Evolutionary conservation across 2,329 filamentous ascomycete species (phyloP), one percentile per base, ranked within the genome.

Genomic region (Tolypocladium nubicola): DNA sequence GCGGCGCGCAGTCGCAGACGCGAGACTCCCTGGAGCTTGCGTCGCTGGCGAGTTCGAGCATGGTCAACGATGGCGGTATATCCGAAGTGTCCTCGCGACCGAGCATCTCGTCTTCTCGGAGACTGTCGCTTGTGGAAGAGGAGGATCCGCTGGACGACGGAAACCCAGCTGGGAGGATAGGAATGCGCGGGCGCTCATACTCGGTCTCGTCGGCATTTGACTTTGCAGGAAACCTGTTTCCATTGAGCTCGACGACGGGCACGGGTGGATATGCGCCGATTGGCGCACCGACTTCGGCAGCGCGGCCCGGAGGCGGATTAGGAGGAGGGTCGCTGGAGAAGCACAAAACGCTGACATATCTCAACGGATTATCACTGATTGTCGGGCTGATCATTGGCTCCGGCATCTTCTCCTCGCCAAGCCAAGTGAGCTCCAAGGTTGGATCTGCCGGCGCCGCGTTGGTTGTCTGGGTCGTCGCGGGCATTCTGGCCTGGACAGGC

Each of bases 11-110:
- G 62, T 70, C 74, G 62, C 73, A 76, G 61, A 72, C 84, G 60
- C 89, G 94, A 75, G 94, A 99, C 79, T 97, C 93, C 52, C 85
- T 99, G 68, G 94, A 99, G 77, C 87, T 99, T 58, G 94, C 92
- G 60, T 97, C 92, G 56, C 85, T 99, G 62, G 94, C 93, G 59
- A 96, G 90, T 61, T 92, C 88, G 41, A 90, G 88, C 64, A 67
- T 73, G 49, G 56, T 64, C 56, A 66, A 72, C 57, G 82, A 82
- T 53, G 81, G 80, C 61, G 83, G 81, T 21, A 80, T 75, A 53
- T 80, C 80, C 13, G 83, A 87, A 52, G 76, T 81, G n/a, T 82
- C 87, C 45, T 96, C 91, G 3, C 83, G 85, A 43, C 90, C 88
- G n/a, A 93, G 90, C 64, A 85, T 92, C 66, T 89, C 91, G 16